Evolutionary conservation across 1,284 basidiomycete genomes (phyloP).

Genomic region (Fomitopsis schrenkii): DNA sequence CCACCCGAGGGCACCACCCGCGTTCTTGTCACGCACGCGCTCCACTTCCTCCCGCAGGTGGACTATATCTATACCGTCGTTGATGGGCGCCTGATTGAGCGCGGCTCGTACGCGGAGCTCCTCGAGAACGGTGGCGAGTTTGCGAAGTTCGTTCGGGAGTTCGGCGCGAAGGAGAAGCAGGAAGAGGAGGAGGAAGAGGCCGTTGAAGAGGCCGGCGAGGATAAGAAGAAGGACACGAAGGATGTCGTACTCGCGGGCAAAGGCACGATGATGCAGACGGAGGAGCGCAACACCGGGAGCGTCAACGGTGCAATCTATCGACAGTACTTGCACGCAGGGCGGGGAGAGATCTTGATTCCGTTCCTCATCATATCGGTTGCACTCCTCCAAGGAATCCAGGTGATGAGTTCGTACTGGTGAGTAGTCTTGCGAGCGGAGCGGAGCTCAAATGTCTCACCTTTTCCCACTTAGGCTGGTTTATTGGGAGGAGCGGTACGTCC

Average conservation of each 20-base stretch:
- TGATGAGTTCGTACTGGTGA: slow-evolving; percentile 67
- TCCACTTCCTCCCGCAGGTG: slow-evolving; percentile 78
- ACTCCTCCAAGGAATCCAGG: slow-evolving; percentile 54
- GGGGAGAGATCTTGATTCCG: slow-evolving; percentile 51
- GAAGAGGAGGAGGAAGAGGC: slow-evolving; percentile 33
- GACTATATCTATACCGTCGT: slow-evolving; percentile 71
- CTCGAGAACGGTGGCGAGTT: slow-evolving; percentile 67
- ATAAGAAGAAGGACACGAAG: slow-evolving; percentile 29
- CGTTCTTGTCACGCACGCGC: slow-evolving; percentile 79
- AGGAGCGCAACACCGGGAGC: slow-evolving; percentile 60
- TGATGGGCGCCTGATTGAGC: slow-evolving; percentile 73
- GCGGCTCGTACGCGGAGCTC: slow-evolving; percentile 71
- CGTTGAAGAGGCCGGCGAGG: slow-evolving; percentile 29
- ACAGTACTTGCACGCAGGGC: slow-evolving; percentile 51
- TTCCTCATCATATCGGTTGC: slow-evolving; percentile 46
- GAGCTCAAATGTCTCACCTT: slow-evolving; percentile 2
- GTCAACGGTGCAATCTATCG: slow-evolving; percentile 49
- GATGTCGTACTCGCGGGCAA: slow-evolving; percentile 36
- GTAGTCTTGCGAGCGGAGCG: slow-evolving; percentile 11
- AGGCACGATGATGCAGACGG: slow-evolving; percentile 57
- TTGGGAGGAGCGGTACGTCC: slow-evolving; percentile 55
- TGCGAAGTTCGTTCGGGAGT: slow-evolving; percentile 64
- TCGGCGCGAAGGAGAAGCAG: slow-evolving; percentile 48
- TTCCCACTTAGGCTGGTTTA: slow-evolving; percentile 52
- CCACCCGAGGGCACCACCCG: slow-evolving; percentile 66